These are phyloP conservation scores for Polyporus tsugae DNA, from an alignment of 1,284 basidiomycete genomes.

Conservation along the genomic window DNA sequence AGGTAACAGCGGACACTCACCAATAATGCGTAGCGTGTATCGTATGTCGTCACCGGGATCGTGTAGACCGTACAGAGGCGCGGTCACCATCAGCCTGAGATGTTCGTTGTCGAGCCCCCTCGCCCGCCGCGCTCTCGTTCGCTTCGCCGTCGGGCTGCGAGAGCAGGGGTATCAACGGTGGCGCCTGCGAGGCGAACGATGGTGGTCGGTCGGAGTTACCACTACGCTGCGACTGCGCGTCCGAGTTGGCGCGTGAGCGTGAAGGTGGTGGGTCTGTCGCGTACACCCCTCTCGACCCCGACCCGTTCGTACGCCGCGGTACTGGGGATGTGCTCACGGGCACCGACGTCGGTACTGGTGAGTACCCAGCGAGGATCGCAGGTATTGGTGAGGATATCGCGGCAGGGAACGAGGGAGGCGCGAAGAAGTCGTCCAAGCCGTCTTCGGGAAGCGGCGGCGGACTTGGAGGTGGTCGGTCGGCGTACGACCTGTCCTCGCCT, in stretches of 20 bases:
- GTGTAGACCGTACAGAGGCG: conserved; percentile 26
- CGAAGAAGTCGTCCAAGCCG: conserved; percentile 34
- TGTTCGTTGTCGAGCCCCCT: conserved; percentile 18
- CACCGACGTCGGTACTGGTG: conserved; percentile 28
- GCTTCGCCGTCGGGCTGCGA: conserved; percentile 17
- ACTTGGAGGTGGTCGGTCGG: conserved; percentile 40
- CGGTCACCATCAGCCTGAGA: conserved; percentile 24
- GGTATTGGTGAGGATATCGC: conserved; percentile 42
- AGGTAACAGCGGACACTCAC: conserved; percentile 25
- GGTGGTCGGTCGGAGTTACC: conserved; percentile 34
- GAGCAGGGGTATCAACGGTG: conserved; percentile 32
- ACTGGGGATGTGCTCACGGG: conserved; percentile 32
- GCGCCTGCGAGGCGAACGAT: conserved; percentile 35
- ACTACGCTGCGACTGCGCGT: conserved; percentile 27
- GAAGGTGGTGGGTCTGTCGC: conserved; percentile 26
- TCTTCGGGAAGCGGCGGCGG: conserved; percentile 36
- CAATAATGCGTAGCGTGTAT: conserved; percentile 31
- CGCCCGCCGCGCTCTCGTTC: conserved; percentile 6
- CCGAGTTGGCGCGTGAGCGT: conserved; percentile 30
- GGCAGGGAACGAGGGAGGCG: conserved; percentile 37
- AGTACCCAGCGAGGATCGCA: conserved; percentile 39
- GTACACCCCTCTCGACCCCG: conserved; percentile 32
- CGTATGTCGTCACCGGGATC: conserved; percentile 29
- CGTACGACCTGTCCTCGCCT: conserved; percentile 38
- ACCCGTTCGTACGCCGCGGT: conserved; percentile 28